A percentile compares a stretch with the other conserved stretches of the same genome.
These are phyloP conservation scores for Arthrobotrys sinensis DNA, from an alignment of 2,329 filamentous ascomycete species.

Conservation along the genomic window DNA sequence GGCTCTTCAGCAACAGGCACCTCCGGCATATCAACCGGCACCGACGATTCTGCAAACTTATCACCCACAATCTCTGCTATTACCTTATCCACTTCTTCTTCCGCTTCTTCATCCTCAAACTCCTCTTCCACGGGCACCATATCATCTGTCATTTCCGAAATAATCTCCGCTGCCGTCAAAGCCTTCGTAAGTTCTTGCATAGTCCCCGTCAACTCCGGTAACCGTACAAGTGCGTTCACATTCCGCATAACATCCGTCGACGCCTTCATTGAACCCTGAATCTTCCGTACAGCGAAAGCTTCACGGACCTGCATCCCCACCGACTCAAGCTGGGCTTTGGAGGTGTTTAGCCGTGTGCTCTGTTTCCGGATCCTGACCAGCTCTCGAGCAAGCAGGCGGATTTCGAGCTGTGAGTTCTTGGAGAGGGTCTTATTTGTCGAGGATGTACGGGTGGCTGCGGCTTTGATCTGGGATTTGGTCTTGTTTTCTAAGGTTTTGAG, in stretches of 20 bases:
- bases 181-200: constrained; percentile 91
- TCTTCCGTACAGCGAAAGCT: constrained; percentile 94
- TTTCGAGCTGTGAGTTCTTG: constrained; percentile 82
- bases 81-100: constrained; percentile 90
- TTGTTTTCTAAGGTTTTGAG: constrained; percentile 85
- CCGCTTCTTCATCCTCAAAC: constrained; percentile 81
- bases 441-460: constrained; percentile 78
- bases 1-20: constrained; percentile 68
- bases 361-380: constrained; percentile 86
- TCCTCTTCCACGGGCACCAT: constrained; percentile 81
- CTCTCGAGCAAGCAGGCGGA: constrained; percentile 89
- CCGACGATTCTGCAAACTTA: constrained; percentile 79
- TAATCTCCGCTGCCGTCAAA: constrained; percentile 93
- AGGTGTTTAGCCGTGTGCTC: constrained; percentile 81
- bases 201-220: constrained; percentile 88
- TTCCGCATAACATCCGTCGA: constrained; percentile 97
- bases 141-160: constrained; percentile 97
- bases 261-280: constrained; percentile 89
- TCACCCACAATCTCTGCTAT: constrained; percentile 91
- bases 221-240: constrained; percentile 85
- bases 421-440: constrained; percentile 74
- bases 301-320: constrained; percentile 99
- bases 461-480: constrained; percentile 86
- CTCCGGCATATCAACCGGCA: constrained; percentile 71
- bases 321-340: constrained; percentile 90